These are phyloP conservation scores for Tolypocladium guangdongense DNA, from an alignment of 2,329 filamentous ascomycete species.

Conservation along the genomic window DNA sequence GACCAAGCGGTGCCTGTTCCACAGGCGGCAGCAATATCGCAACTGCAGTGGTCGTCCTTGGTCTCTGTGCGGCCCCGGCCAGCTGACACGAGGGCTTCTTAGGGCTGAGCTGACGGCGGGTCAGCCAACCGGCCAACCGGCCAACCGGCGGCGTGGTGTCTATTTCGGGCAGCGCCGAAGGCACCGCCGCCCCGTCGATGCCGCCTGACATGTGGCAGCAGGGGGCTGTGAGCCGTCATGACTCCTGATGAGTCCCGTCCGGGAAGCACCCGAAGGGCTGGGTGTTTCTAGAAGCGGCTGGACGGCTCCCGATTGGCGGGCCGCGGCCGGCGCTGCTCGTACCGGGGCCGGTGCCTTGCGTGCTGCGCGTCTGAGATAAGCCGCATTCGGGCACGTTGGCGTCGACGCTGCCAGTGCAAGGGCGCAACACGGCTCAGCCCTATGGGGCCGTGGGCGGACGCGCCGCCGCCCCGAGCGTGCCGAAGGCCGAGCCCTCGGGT, in stretches of 20 bases:
- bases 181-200: not conserved
- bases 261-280: not conserved
- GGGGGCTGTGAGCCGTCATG: not conserved
- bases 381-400: not conserved
- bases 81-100: not conserved
- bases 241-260: not conserved
- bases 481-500: not conserved
- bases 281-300: not conserved
- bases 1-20: not conserved
- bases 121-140: not conserved
- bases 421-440: not conserved
- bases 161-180: constrained; percentile 1
- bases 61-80: too few relatives aligned
- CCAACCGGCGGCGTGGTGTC: not conserved
- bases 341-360: not conserved
- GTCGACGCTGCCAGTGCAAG: too few relatives aligned
- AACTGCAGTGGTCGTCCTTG: not conserved
- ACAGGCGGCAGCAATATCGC: not conserved
- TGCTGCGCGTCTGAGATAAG: not conserved
- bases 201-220: not conserved
- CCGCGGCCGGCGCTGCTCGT: not conserved
- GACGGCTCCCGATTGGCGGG: not conserved
- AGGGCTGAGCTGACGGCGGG: not conserved
- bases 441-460: not conserved
- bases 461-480: constrained; percentile 1